Evolutionary conservation across 148 eudicot genomes (phyloP).

Genomic region (Silene uniflora): DNA sequence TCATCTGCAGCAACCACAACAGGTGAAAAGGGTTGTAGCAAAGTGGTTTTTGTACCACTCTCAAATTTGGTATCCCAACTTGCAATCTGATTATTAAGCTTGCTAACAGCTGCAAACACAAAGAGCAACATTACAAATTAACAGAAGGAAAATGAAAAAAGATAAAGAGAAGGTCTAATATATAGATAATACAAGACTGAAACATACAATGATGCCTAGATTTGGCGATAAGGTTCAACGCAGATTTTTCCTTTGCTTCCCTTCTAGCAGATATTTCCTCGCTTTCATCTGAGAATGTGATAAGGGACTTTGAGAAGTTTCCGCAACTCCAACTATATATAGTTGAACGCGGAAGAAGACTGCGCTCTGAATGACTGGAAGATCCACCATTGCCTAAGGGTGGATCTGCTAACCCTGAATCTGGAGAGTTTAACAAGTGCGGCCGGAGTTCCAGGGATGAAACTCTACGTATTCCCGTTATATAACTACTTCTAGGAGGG

Average conservation of each 20-base stretch:
- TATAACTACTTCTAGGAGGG: slow-evolving; percentile 77
- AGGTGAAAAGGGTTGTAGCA: slow-evolving; percentile 78
- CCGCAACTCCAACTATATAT: slow-evolving; percentile 95
- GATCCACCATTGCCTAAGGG: slow-evolving; percentile 60
- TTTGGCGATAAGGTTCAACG: slow-evolving; percentile 64
- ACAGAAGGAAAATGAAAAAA: neutral
- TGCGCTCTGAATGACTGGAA: slow-evolving; percentile 61
- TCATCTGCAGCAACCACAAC: slow-evolving; percentile 86
- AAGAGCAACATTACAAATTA: slow-evolving; percentile 10
- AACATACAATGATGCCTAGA: slow-evolving; percentile 84
- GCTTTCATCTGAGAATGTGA: slow-evolving; percentile 68
- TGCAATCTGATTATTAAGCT: slow-evolving; percentile 73
- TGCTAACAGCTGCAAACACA: slow-evolving; percentile 56
- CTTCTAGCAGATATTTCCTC: slow-evolving; percentile 65
- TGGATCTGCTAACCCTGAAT: slow-evolving; percentile 82
- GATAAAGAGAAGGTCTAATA: neutral
- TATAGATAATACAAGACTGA: neutral
- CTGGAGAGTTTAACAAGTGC: slow-evolving; percentile 67
- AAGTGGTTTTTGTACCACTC: slow-evolving; percentile 57
- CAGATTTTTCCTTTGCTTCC: slow-evolving; percentile 71
- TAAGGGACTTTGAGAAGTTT: slow-evolving; percentile 89
- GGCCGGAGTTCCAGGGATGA: slow-evolving; percentile 86
- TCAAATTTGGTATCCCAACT: slow-evolving; percentile 93
- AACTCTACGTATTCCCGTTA: slow-evolving; percentile 86
- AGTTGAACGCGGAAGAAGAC: slow-evolving; percentile 88